Base-by-base conservation (phyloP, 148 eudicot genomes). In the Nepenthes gracilis region DNA sequence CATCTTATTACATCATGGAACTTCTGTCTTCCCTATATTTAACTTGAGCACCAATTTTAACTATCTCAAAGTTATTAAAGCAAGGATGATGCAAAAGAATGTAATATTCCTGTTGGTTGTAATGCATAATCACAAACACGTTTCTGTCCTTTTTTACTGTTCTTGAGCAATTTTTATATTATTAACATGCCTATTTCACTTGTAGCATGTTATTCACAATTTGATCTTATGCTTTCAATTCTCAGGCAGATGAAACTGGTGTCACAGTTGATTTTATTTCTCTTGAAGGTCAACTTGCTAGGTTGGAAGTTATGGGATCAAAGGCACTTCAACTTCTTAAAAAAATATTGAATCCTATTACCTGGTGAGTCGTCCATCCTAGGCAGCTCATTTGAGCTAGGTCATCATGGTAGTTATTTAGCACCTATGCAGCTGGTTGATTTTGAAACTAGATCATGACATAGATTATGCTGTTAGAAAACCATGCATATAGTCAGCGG, bases 211-310 rank as follows among this genome's bases (percentile, higher is more conserved):
- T 38, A 32, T 67, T 35, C 58, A 33, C 56, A 38, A 33, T 23
- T 23, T 23, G 63, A 15, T 54, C 58, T 23, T 51, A 5, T 68
- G 37, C 56, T 63, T 12, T 14, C 15, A 61, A 11, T 65, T 60
- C 67, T 59, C 72, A 92, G 98, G 71, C 56, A 73, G 71, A 78
- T 36, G 75, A 75, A 54, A 64, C 73, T 36, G 81, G 88, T 50
- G 61, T 49, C 63, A 23, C 62, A 58, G 72, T 84, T 70, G 71
- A 62, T 43, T 88, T 85, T 77, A 60, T 74, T 64, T 84, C 85
- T 55, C 89, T 80, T 57, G 87, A 80, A 63, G 96, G 87, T 51
- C 81, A 88, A 64, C 81, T 93, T 58, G 96, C 78, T 54, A 88
- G 72, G 56, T 58, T 93, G 72, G 96, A 93, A 69, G 75, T 93